Evolutionary conservation across 2,329 filamentous ascomycete genomes (phyloP).

Genomic region (Penicillium capsulatum): DNA sequence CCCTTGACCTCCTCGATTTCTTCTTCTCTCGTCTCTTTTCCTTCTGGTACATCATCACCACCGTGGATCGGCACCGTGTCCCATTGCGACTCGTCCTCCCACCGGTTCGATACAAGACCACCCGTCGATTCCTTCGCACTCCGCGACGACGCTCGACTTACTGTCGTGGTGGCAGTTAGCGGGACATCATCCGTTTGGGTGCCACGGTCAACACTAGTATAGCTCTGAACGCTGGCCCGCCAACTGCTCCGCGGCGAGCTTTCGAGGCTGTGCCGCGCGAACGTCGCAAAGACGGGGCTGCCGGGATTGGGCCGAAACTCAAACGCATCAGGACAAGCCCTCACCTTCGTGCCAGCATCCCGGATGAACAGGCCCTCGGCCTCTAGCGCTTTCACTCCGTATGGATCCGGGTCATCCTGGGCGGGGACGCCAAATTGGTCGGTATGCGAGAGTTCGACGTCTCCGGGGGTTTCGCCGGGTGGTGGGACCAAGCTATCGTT

Average conservation of each 20-base stretch:
- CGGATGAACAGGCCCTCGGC: conserved; percentile 77
- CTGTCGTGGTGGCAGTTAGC: conserved; percentile 28
- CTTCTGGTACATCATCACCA: conserved; percentile 11
- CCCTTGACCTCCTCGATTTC: conserved; percentile 13
- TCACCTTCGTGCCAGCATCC: conserved; percentile 73
- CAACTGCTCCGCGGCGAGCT: conserved; percentile 61
- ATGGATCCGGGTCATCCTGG: conserved; percentile 81
- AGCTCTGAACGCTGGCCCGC: conserved; percentile 62
- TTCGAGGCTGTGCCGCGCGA: conserved; percentile 63
- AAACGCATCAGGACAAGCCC: conserved; percentile 74
- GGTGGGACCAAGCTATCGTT: conserved; percentile 64
- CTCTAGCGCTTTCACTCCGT: conserved; percentile 84
- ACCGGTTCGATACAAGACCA: conserved; percentile 15
- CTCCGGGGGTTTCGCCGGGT: conserved; percentile 69
- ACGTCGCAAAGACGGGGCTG: conserved; percentile 63
- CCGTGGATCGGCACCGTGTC: conserved; percentile 22
- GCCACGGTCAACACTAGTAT: conserved; percentile 59
- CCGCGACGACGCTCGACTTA: conserved; percentile 33
- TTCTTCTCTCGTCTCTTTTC: conserved; percentile 3
- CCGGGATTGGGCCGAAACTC: conserved; percentile 73
- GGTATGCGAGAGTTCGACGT: conserved; percentile 54
- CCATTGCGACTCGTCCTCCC: conserved; percentile 24
- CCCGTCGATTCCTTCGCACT: conserved; percentile 27
- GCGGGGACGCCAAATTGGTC: conserved; percentile 70
- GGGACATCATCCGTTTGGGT: conserved; percentile 61